Evolutionary conservation across 2,329 filamentous ascomycete species (phyloP).

Genomic region (Conoideocrella luteorostrata): DNA sequence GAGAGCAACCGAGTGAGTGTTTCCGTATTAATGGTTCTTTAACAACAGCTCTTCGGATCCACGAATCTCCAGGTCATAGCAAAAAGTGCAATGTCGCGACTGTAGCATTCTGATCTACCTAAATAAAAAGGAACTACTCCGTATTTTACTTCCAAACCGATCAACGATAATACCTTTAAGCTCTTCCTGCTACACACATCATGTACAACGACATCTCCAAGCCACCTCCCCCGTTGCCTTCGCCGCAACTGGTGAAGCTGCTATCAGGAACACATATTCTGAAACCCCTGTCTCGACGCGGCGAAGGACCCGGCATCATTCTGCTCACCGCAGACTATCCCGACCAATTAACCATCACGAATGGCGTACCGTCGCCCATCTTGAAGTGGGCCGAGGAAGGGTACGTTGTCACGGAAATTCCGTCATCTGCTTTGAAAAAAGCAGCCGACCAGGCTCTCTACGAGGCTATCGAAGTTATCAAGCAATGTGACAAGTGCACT

Average conservation of each 20-base stretch:
- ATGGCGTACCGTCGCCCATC: slow-evolving; percentile 44
- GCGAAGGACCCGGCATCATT: slow-evolving; percentile 30
- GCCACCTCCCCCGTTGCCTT: neutral
- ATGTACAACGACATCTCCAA: slow-evolving; percentile 6
- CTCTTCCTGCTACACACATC: neutral
- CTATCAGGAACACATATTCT: neutral
- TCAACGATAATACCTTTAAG: no score
- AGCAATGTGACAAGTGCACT: slow-evolving; percentile 23
- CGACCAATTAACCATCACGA: slow-evolving; percentile 15
- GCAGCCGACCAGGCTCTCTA: slow-evolving; percentile 11
- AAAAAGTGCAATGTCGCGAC: no score
- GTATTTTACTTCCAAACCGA: no score
- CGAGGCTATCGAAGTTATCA: slow-evolving; percentile 15
- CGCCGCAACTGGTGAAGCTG: neutral
- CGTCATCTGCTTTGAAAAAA: slow-evolving; percentile 16
- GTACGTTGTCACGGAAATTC: slow-evolving; percentile 53
- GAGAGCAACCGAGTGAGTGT: no score
- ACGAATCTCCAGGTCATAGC: no score
- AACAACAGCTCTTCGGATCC: no score
- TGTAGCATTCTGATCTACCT: no score
- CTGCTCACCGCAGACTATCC: slow-evolving; percentile 19
- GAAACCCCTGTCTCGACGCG: slow-evolving; percentile 28
- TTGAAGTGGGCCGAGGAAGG: slow-evolving; percentile 69
- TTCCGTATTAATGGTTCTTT: no score
- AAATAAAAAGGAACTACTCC: no score